phyloP scores from a whole-genome alignment of 176 grass and related monocot genomes.

The Carex parvula region DNA sequence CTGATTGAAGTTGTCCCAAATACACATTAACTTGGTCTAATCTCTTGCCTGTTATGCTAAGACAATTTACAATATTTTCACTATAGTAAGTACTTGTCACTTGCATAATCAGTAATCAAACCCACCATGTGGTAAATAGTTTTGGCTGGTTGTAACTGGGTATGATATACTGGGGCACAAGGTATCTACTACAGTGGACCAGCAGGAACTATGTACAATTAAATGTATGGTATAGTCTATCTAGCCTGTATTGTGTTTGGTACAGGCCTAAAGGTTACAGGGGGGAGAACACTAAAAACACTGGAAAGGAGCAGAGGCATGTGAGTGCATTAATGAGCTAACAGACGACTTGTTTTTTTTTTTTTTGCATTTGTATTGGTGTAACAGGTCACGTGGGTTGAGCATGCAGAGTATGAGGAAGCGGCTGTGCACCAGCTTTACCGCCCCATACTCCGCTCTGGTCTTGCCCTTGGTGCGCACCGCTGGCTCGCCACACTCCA shows the following conservation, averaged over 20 bases:
- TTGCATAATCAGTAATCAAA: constrained; percentile 2
- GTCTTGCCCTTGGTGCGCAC: constrained; percentile 71
- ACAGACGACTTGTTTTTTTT: constrained; percentile 26
- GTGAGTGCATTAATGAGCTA: constrained; percentile 47
- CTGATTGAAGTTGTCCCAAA: constrained; percentile 17
- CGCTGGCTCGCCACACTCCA: constrained; percentile 77
- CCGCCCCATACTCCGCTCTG: constrained; percentile 52
- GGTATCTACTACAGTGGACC: neutral
- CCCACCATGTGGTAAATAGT: neutral
- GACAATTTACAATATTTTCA: neutral
- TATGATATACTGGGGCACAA: constrained; percentile 5
- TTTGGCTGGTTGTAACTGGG: neutral
- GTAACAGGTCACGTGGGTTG: constrained; percentile 86
- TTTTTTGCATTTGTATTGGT: constrained; percentile 29
- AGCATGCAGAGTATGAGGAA: constrained; percentile 87
- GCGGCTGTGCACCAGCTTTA: constrained; percentile 69
- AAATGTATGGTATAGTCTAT: neutral
- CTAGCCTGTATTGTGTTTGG: neutral
- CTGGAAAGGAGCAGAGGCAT: constrained; percentile 40
- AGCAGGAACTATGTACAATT: neutral
- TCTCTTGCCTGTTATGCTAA: constrained; percentile 24
- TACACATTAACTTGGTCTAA: constrained; percentile 35
- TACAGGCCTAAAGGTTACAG: constrained; percentile 10
- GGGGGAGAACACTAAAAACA: constrained; percentile 3
- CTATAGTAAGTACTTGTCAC: neutral